Percentiles rank a stretch among this genome's conserved stretches.
phyloP scores from a whole-genome alignment of 345 rosid species.

The Sisymbrium altissimum region DNA sequence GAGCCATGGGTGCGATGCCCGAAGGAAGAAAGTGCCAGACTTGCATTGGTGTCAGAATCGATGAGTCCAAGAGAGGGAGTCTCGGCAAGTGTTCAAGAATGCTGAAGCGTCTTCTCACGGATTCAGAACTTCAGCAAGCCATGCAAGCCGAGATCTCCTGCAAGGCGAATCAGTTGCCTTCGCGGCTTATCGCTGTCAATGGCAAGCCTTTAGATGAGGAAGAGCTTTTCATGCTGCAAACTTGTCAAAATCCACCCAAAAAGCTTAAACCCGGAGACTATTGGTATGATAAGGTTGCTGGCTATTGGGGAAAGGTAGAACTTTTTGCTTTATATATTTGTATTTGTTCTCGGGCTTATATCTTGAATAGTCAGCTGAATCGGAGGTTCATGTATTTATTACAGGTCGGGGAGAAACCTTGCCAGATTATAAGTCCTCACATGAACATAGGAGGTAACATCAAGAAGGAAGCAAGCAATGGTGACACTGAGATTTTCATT shows the following conservation, averaged over 20 bases:
- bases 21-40: slow-evolving; percentile 83
- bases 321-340: background rate
- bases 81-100: slow-evolving; percentile 63
- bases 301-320: slow-evolving; percentile 93
- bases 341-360: background rate
- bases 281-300: slow-evolving; percentile 85
- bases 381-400: slow-evolving; percentile 8
- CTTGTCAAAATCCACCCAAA: slow-evolving; percentile 65
- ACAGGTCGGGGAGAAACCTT: slow-evolving; percentile 79
- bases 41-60: slow-evolving; percentile 71
- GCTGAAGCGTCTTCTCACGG: slow-evolving; percentile 54
- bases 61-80: slow-evolving; percentile 53
- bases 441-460: slow-evolving; percentile 54
- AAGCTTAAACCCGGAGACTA: slow-evolving; percentile 67
- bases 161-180: slow-evolving; percentile 64
- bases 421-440: slow-evolving; percentile 62
- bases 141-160: slow-evolving; percentile 63
- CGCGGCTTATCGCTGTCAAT: slow-evolving; percentile 62
- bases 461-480: slow-evolving; percentile 56
- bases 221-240: slow-evolving; percentile 52
- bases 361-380: slow-evolving; percentile 8
- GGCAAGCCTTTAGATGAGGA: slow-evolving; percentile 42
- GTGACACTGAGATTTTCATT: slow-evolving; percentile 54
- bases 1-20: slow-evolving; percentile 89
- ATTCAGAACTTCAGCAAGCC: slow-evolving; percentile 46